phyloP scores from a whole-genome alignment of 2,329 filamentous ascomycete species.

The Acephala macrosclerotiorum region DNA sequence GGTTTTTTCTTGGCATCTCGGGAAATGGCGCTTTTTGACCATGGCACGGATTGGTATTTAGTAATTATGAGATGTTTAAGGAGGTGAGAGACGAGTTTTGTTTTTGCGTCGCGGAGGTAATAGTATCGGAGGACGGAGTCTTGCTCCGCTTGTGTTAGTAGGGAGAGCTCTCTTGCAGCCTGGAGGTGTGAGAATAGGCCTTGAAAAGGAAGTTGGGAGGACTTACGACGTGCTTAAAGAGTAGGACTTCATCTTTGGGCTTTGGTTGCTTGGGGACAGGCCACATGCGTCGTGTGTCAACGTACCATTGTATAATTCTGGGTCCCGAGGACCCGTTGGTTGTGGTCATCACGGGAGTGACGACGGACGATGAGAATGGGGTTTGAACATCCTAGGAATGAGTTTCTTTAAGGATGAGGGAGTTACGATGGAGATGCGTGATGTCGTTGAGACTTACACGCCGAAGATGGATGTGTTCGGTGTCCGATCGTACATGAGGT shows the following conservation, averaged over 20 bases:
- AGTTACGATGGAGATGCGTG: neutral
- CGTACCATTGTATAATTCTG: conserved; percentile 64
- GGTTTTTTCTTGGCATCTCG: conserved; percentile 58
- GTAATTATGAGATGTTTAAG: conserved; percentile 76
- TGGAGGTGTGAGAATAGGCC: conserved; percentile 39
- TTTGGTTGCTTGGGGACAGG: conserved; percentile 50
- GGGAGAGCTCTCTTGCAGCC: conserved; percentile 61
- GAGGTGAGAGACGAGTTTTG: conserved; percentile 75
- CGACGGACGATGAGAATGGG: neutral
- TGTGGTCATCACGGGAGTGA: conserved; percentile 4
- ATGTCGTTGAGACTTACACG: neutral
- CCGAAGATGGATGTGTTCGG: conserved; percentile 4
- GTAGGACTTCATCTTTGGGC: conserved; percentile 46
- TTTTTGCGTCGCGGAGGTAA: conserved; percentile 75
- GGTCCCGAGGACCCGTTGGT: conserved; percentile 14
- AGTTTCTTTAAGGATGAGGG: neutral
- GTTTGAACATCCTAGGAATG: neutral
- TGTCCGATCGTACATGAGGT: conserved; percentile 4
- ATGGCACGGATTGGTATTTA: conserved; percentile 63
- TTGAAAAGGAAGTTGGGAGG: neutral
- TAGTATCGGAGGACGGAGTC: conserved; percentile 65
- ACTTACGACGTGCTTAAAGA: conserved; percentile 39
- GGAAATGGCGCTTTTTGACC: conserved; percentile 63
- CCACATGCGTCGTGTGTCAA: conserved; percentile 68
- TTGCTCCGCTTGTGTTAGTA: conserved; percentile 63